Percentiles rank a stretch among this genome's conserved stretches.
These are phyloP conservation scores for Hevea brasiliensis DNA, from an alignment of 345 rosid genomes.

Conservation along the genomic window DNA sequence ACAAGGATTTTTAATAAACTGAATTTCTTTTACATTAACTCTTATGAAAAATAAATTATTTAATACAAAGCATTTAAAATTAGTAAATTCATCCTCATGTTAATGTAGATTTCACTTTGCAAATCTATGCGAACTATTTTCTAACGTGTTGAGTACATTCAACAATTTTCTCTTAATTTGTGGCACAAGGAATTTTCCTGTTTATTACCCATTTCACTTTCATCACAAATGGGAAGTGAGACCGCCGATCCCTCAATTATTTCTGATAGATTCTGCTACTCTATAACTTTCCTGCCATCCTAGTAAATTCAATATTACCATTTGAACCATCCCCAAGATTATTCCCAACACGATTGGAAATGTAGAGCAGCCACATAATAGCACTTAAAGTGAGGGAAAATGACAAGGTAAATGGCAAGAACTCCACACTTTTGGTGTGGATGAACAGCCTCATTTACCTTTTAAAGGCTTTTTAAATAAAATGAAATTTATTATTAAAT, in stretches of 20 bases:
- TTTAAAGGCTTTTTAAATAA: too few species aligned
- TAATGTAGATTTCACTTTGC: too few species aligned
- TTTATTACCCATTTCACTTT: not conserved
- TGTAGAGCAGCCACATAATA: conserved; percentile 35
- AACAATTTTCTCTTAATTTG: too few species aligned
- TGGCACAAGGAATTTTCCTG: conserved; percentile 8
- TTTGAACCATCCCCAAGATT: conserved; percentile 35
- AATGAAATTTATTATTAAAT: too few species aligned
- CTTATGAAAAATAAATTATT: too few species aligned
- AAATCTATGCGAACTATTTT: too few species aligned
- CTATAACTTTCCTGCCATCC: not conserved
- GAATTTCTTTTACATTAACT: too few species aligned
- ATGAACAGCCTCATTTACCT: conserved; percentile 35
- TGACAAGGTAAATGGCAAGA: conserved; percentile 42
- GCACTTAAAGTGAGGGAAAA: conserved; percentile 35
- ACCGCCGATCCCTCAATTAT: not conserved
- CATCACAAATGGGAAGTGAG: not conserved
- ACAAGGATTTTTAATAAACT: too few species aligned
- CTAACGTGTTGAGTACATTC: too few species aligned
- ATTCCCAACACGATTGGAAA: conserved; percentile 44
- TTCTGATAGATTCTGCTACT: not conserved
- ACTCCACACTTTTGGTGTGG: conserved; percentile 45
- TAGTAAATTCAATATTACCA: conserved; percentile 40
- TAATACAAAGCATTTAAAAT: too few species aligned
- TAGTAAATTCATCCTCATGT: too few species aligned